Evolutionary conservation across 345 rosid genomes (phyloP), one percentile per base, ranked within the genome.

Genomic region (Fremontodendron californicum): DNA sequence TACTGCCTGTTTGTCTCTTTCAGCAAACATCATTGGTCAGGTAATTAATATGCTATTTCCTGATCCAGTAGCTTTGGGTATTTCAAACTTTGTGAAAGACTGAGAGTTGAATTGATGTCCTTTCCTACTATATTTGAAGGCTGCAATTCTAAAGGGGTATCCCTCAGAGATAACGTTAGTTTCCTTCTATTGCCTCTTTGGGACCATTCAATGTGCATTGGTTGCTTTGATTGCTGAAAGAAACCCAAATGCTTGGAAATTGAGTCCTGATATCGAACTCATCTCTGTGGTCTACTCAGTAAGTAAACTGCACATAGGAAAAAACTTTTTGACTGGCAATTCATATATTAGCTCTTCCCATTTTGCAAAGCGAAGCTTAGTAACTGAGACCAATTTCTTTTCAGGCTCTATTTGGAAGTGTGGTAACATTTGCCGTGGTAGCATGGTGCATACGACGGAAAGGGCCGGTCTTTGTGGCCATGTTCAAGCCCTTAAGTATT

Each of bases 401-500:
- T 19, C 12, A 87, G 93, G 93, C 90, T 27, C 46, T 88, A 11
- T 80, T 80, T 64, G 93, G 91, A 46, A 76, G 23, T 84, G 81
- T 83, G 82, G 72, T 81, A 60, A 69, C 84, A 27, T 82, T 9
- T 52, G 55, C 40, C 21, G 78, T 82, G 11, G 0, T 39, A 43
- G 74, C 88, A 65, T 88, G 90, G 87, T 84, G 88, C 84, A 80
- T 88, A 71, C 82, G 51, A 9, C 75, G 70, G 60, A 88, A 90
- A 83, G 93, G 93, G 64, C 91, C 93, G 3, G 81, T 87, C 23
- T 90, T 90, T 63, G 91, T 90, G 61, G 90, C 88, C 75, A 84
- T 82, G 83, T 90, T 90, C 84, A 88, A 85, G 74, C 91, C 93
- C 6, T 49, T 88, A 65, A 79, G 90, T 51, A 88, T 86, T 39